Evolutionary conservation across 495 filamentous ascomycete species (phyloP).

Genomic region (Penicillium herquei): DNA sequence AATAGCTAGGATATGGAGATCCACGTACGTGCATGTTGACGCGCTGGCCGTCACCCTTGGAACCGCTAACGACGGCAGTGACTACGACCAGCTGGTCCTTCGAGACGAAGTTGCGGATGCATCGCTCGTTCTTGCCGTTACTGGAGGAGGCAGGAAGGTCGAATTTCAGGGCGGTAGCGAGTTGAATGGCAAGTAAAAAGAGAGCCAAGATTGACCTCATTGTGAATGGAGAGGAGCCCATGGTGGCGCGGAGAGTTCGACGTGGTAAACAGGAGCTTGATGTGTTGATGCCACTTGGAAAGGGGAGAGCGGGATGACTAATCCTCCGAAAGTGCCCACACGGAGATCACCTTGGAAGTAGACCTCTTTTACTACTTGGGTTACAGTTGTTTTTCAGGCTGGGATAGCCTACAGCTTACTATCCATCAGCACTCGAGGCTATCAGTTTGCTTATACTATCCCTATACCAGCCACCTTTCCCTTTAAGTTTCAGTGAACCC

Average conservation of each 20-base stretch:
- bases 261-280: constrained; percentile 28
- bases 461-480: too few species aligned
- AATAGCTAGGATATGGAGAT: not conserved
- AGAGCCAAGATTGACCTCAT: constrained; percentile 38
- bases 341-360: not conserved
- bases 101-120: constrained; percentile 93
- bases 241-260: constrained; percentile 24
- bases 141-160: constrained; percentile 71
- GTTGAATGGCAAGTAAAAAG: constrained; percentile 50
- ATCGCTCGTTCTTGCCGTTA: constrained; percentile 67
- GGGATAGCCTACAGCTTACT: too few species aligned
- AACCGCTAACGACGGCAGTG: constrained; percentile 82
- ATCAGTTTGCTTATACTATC: too few species aligned
- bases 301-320: constrained; percentile 25
- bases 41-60: constrained; percentile 86
- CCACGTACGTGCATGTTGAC: constrained; percentile 91
- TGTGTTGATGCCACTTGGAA: constrained; percentile 37
- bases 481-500: too few species aligned
- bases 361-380: too few species aligned
- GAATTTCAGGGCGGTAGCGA: constrained; percentile 83
- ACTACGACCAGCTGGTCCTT: constrained; percentile 97
- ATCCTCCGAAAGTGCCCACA: constrained; percentile 16
- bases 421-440: too few species aligned
- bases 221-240: constrained; percentile 33
- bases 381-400: too few species aligned